A percentile compares a stretch with the other conserved stretches of the same genome.
phyloP scores from a whole-genome alignment of 2,329 filamentous ascomycete species.

The Didymella sp. region DNA sequence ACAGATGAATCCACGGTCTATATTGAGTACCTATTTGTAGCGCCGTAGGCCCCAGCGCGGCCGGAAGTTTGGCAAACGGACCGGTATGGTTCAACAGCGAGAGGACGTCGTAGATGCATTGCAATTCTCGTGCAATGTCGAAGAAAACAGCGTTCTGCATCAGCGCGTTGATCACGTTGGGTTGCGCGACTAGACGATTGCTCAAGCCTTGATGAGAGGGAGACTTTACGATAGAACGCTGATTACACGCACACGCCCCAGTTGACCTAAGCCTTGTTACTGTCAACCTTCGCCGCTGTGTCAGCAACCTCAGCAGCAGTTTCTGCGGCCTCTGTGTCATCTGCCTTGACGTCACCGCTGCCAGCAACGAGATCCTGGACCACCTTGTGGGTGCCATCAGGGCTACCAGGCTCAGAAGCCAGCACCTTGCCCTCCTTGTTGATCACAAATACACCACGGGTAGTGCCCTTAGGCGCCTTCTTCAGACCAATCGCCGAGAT shows the following conservation, averaged over 20 bases:
- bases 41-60: constrained; percentile 39
- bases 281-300: constrained; percentile 52
- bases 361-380: constrained; percentile 70
- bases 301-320: constrained; percentile 57
- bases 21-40: constrained; percentile 48
- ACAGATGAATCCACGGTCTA: constrained; percentile 50
- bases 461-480: constrained; percentile 80
- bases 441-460: constrained; percentile 86
- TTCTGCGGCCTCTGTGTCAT: constrained; percentile 45
- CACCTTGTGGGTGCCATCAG: constrained; percentile 76
- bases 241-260: neutral
- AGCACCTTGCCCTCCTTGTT: constrained; percentile 83
- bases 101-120: neutral
- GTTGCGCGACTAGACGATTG: neutral
- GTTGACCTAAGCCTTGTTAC: constrained; percentile 23
- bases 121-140: neutral
- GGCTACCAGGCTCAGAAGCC: constrained; percentile 75
- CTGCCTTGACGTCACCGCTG: constrained; percentile 29
- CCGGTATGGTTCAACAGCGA: constrained; percentile 1
- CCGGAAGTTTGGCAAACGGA: neutral
- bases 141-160: neutral
- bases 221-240: neutral
- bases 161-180: constrained; percentile 7
- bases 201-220: neutral
- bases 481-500: constrained; percentile 89